Base-by-base conservation (phyloP, 2,329 filamentous ascomycete species). In the Epichloe bromicola region DNA sequence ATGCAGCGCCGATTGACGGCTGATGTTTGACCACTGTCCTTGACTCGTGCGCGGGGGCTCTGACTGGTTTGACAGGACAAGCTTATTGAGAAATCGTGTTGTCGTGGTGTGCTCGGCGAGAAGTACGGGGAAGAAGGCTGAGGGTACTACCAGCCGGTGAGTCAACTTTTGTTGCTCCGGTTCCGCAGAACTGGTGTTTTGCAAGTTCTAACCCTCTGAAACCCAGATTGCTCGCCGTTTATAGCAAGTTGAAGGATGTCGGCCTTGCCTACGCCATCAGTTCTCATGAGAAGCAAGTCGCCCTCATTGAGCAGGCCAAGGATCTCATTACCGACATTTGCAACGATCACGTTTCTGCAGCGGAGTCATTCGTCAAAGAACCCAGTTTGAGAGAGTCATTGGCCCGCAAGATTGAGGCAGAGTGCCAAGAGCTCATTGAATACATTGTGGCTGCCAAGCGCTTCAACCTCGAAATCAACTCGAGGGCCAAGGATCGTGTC, bases 21-120 rank as follows among this genome's bases (percentile, higher is more conserved):
- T 11, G 20, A 6, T 8, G 3, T 26, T 10, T 19, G 5, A 14
- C 23, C 11, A 20, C 41, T n/a, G 10, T 6, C 8, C 15, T 19
- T 30, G 4, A 14, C 19, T 26, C 36, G 49, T 23, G 38, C 49
- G 23, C 26, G n/a, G 12, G 12, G 23, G 14, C 17, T 46, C 45
- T 43, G 30, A 46, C 38, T 33, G 17, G 1, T 33, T 7, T 11
- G 6, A 19, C 50, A 70, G 68, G 57, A 58, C 68, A 55, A 69
- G 74, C 64, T 69, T 94, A 51, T 72, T 73, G 50, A 72, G 80
- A 52, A 83, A 88, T 63, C 83, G 83, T 66, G 82, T 96, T 57
- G 90, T 89, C 51, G 85, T 98, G 52, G 91, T 98, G 52, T 98
- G 93, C 71, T 98, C 93, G 54, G 93, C 93, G 41, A 78, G 93